These are phyloP conservation scores for Cunninghamia lanceolata DNA, from an alignment of 75 land plant genomes.

Conservation along the genomic window DNA sequence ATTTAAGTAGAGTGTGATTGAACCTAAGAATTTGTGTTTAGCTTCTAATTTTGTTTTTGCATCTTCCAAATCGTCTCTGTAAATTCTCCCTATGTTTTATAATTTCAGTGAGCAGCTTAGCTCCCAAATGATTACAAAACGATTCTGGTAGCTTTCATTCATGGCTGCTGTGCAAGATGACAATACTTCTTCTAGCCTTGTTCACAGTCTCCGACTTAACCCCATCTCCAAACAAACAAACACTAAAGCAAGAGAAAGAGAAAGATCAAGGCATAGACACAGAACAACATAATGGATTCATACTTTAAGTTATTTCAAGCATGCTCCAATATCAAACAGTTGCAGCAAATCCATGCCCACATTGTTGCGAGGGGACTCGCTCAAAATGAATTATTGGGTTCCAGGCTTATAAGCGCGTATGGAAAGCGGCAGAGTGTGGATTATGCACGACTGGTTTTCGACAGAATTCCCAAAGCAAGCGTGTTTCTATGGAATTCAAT, in stretches of 20 bases:
- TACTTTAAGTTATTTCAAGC: background rate
- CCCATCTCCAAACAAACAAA: no score
- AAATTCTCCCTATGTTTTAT: background rate
- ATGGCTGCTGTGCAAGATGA: background rate
- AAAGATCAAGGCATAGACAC: background rate
- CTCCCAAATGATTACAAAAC: background rate
- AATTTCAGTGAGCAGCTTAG: no score
- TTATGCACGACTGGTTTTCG: background rate
- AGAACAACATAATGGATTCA: background rate
- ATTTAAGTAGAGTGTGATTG: no score
- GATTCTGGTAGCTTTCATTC: background rate
- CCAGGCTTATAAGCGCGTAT: slow-evolving; percentile 1
- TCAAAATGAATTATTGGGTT: background rate
- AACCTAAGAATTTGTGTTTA: no score
- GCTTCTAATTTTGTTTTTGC: no score
- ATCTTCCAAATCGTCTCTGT: background rate
- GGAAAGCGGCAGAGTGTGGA: background rate
- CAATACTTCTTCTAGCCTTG: background rate
- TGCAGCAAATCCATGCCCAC: slow-evolving; percentile 5
- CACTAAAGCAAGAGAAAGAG: background rate
- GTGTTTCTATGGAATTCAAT: slow-evolving; percentile 7
- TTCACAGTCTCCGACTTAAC: no score
- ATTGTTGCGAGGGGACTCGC: background rate
- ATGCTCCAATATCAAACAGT: background rate
- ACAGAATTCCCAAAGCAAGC: background rate